Conservation (phyloP, 2,329 filamentous ascomycete species). For the Fusarium coffeatum region DNA sequence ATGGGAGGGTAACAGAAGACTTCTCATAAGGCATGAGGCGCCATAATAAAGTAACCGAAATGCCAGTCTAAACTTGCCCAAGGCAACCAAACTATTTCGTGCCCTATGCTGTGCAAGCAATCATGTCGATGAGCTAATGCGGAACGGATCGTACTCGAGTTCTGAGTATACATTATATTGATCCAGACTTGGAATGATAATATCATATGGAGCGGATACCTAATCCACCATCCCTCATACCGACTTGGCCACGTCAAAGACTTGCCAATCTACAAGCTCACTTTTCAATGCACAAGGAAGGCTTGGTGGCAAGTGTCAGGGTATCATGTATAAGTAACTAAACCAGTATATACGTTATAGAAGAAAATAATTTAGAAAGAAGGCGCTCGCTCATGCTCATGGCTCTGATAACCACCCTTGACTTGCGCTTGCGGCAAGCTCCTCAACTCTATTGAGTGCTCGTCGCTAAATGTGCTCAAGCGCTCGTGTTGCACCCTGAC, state of each 20-base stretch:
- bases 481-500: slow-evolving; percentile 45
- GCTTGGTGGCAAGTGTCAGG: background rate
- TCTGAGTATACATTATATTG: background rate
- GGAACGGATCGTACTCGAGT: background rate
- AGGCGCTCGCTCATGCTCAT: background rate
- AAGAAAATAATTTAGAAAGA: slow-evolving; percentile 6
- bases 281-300: too few relatives aligned
- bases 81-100: background rate
- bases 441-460: slow-evolving; percentile 41
- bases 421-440: slow-evolving; percentile 15
- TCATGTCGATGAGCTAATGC: background rate
- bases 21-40: too few relatives aligned
- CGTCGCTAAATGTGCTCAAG: slow-evolving; percentile 33
- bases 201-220: background rate
- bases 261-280: background rate
- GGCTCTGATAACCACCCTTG: background rate
- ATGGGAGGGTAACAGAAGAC: too few relatives aligned
- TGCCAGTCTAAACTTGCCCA: background rate
- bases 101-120: background rate
- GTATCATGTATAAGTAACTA: background rate
- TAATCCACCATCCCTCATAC: background rate
- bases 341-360: background rate
- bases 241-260: background rate
- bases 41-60: background rate
- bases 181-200: background rate